Base-by-base conservation (phyloP, 495 filamentous ascomycete species). In the Penicillium manginii region DNA sequence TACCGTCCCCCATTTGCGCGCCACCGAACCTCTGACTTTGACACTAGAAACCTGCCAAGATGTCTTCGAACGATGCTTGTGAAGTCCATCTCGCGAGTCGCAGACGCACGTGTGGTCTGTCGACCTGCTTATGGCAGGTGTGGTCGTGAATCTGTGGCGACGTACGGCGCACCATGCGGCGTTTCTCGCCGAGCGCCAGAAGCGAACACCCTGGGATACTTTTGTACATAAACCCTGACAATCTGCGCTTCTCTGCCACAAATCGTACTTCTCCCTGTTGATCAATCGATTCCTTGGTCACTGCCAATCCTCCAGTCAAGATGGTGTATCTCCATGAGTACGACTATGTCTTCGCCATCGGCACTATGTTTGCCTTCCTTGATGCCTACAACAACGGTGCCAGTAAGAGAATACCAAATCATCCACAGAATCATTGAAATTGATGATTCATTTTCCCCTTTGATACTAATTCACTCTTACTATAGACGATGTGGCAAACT, bases 401-500 rank as follows among this genome's bases (percentile, higher is more conserved):
- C 46, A 86, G 83, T 86, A 65, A 75, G 83, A 81, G 14, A 3
- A 43, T 4, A 6, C 17, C 17, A 43, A 17, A 17, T 8, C 26
- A 29, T 29, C 26, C 26, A 29, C 9, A 29, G 6, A 29, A 29
- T 29, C 26, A 29, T 29, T 29, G n/a, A 8, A 29, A 29, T 29
- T 29, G 26, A 43, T 43, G 7, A 43, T 18, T 15, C 7, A 43
- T 7, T 37, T n/a, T n/a, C 2, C 12, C 15, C n/a, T n/a, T n/a
- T n/a, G 15, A 37, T 37, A n/a, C 35, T 37, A 37, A 37, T 37
- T 29, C 35, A 37, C 15, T 37, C 3, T 2, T 23, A 50, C 22
- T 17, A 17, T 39, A 80, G 74, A 91, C 73, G 88, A 91, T 88
- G 88, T 91, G 31, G 88, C 88, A 60, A 92, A 92, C 76, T 81